phyloP scores from a whole-genome alignment of 345 rosid species.

The Eucalyptus albens region DNA sequence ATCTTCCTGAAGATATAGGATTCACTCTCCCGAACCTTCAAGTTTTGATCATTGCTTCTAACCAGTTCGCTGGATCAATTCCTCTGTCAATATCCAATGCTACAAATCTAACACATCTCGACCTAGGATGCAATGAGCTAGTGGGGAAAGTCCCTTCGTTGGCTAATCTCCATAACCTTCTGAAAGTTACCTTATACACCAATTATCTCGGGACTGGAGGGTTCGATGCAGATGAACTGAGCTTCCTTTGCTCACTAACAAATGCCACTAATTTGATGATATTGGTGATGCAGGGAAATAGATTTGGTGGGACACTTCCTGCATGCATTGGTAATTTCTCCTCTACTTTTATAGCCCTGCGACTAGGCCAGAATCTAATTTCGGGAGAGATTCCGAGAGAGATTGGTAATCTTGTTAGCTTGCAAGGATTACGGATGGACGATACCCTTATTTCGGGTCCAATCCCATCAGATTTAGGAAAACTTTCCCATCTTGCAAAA shows the following conservation, averaged over 20 bases:
- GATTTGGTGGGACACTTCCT: not conserved
- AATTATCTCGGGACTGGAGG: conserved; percentile 4
- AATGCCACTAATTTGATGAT: not conserved
- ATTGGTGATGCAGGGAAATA: not conserved
- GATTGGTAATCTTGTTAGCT: conserved; percentile 2
- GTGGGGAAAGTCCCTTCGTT: conserved; percentile 2
- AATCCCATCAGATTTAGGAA: not conserved
- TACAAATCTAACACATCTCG: not conserved
- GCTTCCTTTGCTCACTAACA: conserved; percentile 2
- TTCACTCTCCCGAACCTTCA: not conserved
- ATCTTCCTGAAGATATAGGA: conserved; percentile 5
- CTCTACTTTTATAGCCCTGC: not conserved
- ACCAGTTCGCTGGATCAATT: not conserved
- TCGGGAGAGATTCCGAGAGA: conserved; percentile 1
- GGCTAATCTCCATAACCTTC: not conserved
- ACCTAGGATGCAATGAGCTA: not conserved
- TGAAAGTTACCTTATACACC: not conserved
- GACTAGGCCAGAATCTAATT: not conserved
- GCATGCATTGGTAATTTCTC: not conserved
- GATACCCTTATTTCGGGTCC: not conserved
- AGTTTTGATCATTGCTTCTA: not conserved
- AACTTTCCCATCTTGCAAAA: not conserved
- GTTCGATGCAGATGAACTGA: not conserved
- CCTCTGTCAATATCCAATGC: conserved; percentile 1
- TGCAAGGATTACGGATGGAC: not conserved